phyloP scores from a whole-genome alignment of 192 early-diverging fungal genomes.

The Coemansia sp. region DNA sequence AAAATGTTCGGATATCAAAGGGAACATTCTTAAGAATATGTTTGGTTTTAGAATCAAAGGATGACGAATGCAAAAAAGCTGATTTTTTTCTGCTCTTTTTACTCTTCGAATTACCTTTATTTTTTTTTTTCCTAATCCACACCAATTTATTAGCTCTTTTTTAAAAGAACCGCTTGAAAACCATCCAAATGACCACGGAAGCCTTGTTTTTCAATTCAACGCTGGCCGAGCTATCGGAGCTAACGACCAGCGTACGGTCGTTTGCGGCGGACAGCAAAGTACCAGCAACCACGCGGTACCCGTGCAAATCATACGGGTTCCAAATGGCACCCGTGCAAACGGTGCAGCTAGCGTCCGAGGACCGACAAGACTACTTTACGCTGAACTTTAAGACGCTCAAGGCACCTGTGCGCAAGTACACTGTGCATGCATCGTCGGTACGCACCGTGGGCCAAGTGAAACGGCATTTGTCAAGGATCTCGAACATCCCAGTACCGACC shows the following conservation, averaged over 20 bases:
- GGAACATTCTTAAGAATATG: no score
- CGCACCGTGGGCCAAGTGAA: constrained; percentile 50
- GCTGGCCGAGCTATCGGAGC: constrained; percentile 42
- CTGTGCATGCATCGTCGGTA: constrained; percentile 41
- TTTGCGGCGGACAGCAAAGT: constrained; percentile 25
- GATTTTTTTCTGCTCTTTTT: no score
- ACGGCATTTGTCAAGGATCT: constrained; percentile 33
- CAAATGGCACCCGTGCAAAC: constrained; percentile 38
- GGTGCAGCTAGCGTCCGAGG: constrained; percentile 15
- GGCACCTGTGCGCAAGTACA: constrained; percentile 49
- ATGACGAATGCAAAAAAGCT: no score
- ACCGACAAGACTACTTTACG: constrained; percentile 41
- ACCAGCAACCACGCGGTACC: constrained; percentile 27
- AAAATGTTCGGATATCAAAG: no score
- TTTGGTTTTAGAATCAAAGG: no score
- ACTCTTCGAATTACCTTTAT: no score
- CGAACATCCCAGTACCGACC: constrained; percentile 24
- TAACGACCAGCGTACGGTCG: constrained; percentile 15
- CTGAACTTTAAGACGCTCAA: constrained; percentile 48
- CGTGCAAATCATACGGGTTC: constrained; percentile 25
- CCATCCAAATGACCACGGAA: constrained; percentile 9
- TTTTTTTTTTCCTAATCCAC: no score
- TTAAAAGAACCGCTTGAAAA: no score
- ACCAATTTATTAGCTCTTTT: no score
- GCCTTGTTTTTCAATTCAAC: constrained; percentile 32